Percentiles rank a stretch among this genome's conserved stretches.
Evolutionary conservation across 768 basidiomycete species (phyloP).

Genomic region (Daedaleopsis nitida): DNA sequence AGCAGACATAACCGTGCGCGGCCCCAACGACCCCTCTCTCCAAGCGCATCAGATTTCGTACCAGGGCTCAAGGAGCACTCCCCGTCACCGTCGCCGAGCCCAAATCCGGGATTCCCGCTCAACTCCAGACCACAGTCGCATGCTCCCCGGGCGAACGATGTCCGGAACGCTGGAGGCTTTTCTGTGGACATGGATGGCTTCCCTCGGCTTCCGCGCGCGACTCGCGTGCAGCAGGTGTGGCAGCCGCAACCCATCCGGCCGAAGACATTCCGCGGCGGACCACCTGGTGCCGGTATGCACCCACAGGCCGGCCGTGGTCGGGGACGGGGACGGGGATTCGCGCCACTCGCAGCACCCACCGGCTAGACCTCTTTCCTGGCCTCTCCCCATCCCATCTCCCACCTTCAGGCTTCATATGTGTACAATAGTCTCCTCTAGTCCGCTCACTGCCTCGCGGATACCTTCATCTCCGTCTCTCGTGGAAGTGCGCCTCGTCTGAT

Average conservation of each 20-base stretch:
- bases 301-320: constrained; percentile 7
- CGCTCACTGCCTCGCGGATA: background rate
- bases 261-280: background rate
- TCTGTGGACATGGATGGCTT: background rate
- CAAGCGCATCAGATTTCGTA: constrained; percentile 13
- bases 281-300: background rate
- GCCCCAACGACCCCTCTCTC: constrained; percentile 12
- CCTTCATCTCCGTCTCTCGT: background rate
- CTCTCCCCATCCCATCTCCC: background rate
- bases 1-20: constrained; percentile 10
- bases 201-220: background rate
- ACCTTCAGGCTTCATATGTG: background rate
- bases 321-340: constrained; percentile 8
- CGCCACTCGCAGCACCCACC: background rate
- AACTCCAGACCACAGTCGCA: background rate
- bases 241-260: background rate
- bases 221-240: background rate
- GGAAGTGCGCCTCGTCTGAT: background rate
- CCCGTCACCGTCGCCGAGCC: constrained; percentile 7
- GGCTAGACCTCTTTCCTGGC: background rate
- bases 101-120: background rate
- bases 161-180: background rate
- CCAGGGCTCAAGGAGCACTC: constrained; percentile 12
- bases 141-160: background rate
- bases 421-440: background rate